Base-by-base conservation (phyloP, 2,329 filamentous ascomycete genomes). In the Epicoccum nigrum region DNA sequence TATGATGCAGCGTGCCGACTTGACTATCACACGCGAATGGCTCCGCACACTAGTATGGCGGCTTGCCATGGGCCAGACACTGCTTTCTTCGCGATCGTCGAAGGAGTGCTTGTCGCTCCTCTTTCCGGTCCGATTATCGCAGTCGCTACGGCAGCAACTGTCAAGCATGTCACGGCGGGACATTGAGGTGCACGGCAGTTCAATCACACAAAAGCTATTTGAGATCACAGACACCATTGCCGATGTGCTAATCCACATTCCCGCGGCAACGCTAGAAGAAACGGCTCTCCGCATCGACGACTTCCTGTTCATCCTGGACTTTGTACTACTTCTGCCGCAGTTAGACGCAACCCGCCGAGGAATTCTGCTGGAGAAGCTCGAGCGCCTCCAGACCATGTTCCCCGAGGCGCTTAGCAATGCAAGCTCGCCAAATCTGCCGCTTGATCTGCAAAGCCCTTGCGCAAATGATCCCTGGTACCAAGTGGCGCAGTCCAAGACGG, bases 171-270 rank as follows among this genome's bases (percentile, higher is more conserved):
- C 75, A 4, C 68, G 69, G 13, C 67, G 77, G 30, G 79, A 78
- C 45, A 78, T 85, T 51, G 78, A 78, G 21, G 78, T 82, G 4
- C 81, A 85, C 57, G 82, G 83, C 7, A 80, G 76, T 30, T 80
- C 80, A 17, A 82, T 85, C 46, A 71, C 84, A 44, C 79, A 83
- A 54, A 85, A 85, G 62, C 72, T 85, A 4, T 83, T 85, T 47
- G 83, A 85, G 59, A 82, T 85, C 54, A 81, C 81, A 0, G 83
- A 81, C 62, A 84, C 81, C 2, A 81, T 85, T 37, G 81, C 82
- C 7, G 82, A 85, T 56, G 82, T 85, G 12, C 69, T 81, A 2
- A 74, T 84, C 17, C 79, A 81, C 35, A 70, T 83, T 12, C 79
- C 80, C 0, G 73, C 76, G 6, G 75, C 74, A 0, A 75, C 76